phyloP scores from a whole-genome alignment of 2,329 filamentous ascomycete species.

The Pseudocercospora fuligena region DNA sequence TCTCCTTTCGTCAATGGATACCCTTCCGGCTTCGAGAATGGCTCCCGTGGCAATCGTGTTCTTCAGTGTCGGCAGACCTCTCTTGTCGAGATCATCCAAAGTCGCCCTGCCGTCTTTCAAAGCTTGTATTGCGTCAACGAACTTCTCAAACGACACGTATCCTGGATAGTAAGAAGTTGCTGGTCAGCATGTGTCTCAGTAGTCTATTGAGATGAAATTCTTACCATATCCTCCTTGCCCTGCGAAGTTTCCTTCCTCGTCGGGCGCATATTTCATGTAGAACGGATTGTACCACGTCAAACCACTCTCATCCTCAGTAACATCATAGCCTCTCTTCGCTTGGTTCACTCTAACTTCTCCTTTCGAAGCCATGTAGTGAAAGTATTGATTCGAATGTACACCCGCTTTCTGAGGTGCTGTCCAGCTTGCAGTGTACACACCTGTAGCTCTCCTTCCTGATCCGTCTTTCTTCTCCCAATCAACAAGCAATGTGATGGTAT shows the following conservation, averaged over 20 bases:
- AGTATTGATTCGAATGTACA: slow-evolving; percentile 97
- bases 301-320: slow-evolving; percentile 76
- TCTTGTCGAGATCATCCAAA: slow-evolving; percentile 76
- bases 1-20: slow-evolving; percentile 81
- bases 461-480: slow-evolving; percentile 81
- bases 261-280: slow-evolving; percentile 36
- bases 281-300: slow-evolving; percentile 84
- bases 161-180: neutral
- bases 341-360: slow-evolving; percentile 91
- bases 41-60: slow-evolving; percentile 93
- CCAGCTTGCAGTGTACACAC: slow-evolving; percentile 93
- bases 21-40: slow-evolving; percentile 83
- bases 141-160: slow-evolving; percentile 94
- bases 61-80: slow-evolving; percentile 80
- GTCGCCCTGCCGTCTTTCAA: slow-evolving; percentile 76
- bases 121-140: slow-evolving; percentile 81
- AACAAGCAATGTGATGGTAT: slow-evolving; percentile 89
- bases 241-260: slow-evolving; percentile 88
- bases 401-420: slow-evolving; percentile 90
- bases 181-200: neutral
- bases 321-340: slow-evolving; percentile 91
- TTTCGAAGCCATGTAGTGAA: slow-evolving; percentile 85
- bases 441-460: slow-evolving; percentile 71
- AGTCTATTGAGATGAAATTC: neutral
- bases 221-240: slow-evolving; percentile 85